phyloP scores from a whole-genome alignment of 345 rosid genomes.

The Murraya paniculata region DNA sequence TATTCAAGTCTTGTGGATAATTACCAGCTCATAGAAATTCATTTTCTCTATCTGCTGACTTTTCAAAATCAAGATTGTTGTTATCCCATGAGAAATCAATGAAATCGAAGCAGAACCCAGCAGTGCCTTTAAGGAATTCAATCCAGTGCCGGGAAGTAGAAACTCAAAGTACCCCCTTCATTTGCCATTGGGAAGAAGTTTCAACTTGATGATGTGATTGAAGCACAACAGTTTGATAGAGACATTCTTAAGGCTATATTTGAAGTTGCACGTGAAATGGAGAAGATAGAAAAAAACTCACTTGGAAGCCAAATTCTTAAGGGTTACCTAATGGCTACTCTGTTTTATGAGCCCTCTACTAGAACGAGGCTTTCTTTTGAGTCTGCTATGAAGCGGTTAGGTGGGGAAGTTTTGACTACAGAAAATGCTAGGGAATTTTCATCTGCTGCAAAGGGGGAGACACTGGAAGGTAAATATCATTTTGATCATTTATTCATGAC shows the following conservation, averaged over 20 bases:
- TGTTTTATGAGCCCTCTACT: constrained; percentile 96
- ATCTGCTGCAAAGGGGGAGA: constrained; percentile 97
- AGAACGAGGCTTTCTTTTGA: constrained; percentile 97
- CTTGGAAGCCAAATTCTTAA: constrained; percentile 75
- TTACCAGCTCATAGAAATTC: constrained; percentile 19
- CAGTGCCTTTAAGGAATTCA: constrained; percentile 19
- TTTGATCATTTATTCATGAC: neutral
- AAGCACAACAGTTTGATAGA: constrained; percentile 91
- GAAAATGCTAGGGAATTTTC: constrained; percentile 96
- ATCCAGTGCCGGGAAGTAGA: constrained; percentile 40
- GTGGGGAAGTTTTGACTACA: constrained; percentile 94
- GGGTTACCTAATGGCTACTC: constrained; percentile 89
- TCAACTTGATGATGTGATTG: constrained; percentile 79
- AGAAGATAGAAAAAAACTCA: constrained; percentile 69
- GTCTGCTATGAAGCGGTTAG: constrained; percentile 93
- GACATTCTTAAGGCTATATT: constrained; percentile 72
- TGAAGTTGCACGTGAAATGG: constrained; percentile 85
- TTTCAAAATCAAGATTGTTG: constrained; percentile 22
- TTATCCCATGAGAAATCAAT: constrained; percentile 19
- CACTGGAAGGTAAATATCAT: constrained; percentile 69
- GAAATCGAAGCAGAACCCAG: constrained; percentile 18
- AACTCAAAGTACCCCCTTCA: constrained; percentile 16
- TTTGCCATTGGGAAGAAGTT: constrained; percentile 51
- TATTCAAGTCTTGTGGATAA: constrained; percentile 13
- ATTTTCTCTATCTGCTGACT: constrained; percentile 15